Evolutionary conservation across 2,329 filamentous ascomycete genomes (phyloP).

Genomic region (Epicoccum nigrum): DNA sequence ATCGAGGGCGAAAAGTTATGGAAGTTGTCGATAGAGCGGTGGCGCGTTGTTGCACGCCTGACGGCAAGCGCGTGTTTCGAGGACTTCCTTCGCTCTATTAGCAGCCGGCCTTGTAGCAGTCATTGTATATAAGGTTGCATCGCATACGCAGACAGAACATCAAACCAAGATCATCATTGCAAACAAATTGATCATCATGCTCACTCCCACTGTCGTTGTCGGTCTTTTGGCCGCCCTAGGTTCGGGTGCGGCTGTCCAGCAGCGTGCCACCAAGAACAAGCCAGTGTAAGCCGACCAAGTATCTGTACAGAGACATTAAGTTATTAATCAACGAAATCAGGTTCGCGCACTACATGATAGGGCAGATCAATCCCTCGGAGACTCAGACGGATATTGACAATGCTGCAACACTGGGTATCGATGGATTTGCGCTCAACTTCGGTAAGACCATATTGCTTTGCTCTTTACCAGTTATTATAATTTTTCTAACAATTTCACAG

Average conservation of each 20-base stretch:
- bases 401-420: not conserved
- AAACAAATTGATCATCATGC: not conserved
- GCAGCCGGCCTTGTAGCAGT: not conserved
- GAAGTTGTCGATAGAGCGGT: not conserved
- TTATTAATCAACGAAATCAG: not conserved
- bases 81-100: not conserved
- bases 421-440: conserved; percentile 1
- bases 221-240: not conserved
- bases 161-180: not conserved
- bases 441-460: not conserved
- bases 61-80: conserved; percentile 2
- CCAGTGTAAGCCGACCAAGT: not conserved
- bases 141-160: not conserved
- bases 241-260: not conserved
- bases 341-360: not conserved
- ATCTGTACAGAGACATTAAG: not conserved
- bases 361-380: not conserved
- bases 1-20: not conserved
- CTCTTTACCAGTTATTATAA: not conserved
- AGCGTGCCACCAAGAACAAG: not conserved
- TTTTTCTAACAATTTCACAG: not conserved
- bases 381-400: not conserved
- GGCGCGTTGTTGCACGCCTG: not conserved
- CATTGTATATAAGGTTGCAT: not conserved
- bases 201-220: not conserved